phyloP scores from a whole-genome alignment of 371 early-diverging fungal genomes.

The Haplosporangium sp. region DNA sequence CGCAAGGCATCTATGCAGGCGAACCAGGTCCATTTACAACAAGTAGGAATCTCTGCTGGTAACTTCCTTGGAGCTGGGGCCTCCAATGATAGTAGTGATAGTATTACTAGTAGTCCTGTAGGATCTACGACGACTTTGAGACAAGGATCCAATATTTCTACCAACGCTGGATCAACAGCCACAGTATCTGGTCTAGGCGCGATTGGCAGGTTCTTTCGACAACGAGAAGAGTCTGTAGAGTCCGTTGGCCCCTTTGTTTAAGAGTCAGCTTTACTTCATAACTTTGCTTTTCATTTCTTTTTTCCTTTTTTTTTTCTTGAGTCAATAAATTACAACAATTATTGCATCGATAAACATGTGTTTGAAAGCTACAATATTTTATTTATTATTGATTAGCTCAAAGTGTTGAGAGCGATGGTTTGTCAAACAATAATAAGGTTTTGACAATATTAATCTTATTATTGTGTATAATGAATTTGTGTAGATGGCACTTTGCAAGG shows the following conservation, averaged over 20 bases:
- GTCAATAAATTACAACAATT: background rate
- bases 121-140: background rate
- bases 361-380: no score
- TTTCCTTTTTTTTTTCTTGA: background rate
- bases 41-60: background rate
- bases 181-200: conserved; percentile 21
- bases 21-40: conserved; percentile 10
- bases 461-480: no score
- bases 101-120: background rate
- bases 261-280: background rate
- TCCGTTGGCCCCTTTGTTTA: conserved; percentile 14
- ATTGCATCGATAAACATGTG: background rate
- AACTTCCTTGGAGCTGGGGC: background rate
- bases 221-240: conserved; percentile 33
- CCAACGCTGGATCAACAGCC: background rate
- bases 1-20: conserved; percentile 28
- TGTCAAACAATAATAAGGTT: no score
- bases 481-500: no score
- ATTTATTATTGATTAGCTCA: no score
- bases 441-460: no score
- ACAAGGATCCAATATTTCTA: background rate
- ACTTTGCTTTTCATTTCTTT: no score
- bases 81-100: background rate
- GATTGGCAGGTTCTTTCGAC: conserved; percentile 39
- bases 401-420: no score